Percentiles rank a stretch among this genome's conserved stretches.
Conservation (phyloP, 2,329 filamentous ascomycete genomes). For the Phoma sp. region DNA sequence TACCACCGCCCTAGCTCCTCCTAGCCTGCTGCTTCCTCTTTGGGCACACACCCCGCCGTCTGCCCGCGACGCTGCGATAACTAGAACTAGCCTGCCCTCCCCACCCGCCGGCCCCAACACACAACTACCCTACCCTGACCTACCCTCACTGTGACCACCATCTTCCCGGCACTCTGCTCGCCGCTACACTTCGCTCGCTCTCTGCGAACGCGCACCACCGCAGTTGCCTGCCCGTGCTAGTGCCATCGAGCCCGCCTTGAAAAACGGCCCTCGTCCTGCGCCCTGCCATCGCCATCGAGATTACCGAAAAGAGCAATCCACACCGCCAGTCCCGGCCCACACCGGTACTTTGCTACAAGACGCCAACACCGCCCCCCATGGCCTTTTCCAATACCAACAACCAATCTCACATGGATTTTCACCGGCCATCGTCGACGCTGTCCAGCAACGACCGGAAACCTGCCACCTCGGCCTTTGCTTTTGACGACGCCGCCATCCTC, state of each 20-base stretch:
- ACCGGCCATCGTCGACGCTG: conserved; percentile 46
- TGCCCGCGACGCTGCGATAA: conserved; percentile 17
- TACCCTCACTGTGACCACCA: conserved; percentile 20
- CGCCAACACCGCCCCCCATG: conserved; percentile 38
- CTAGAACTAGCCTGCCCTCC: conserved; percentile 38
- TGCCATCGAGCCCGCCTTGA: background rate
- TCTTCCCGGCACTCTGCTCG: background rate
- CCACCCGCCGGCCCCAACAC: conserved; percentile 19
- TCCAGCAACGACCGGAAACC: conserved; percentile 48
- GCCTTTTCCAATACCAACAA: conserved; percentile 37
- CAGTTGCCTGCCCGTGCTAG: conserved; percentile 5
- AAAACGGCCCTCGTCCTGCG: conserved; percentile 20
- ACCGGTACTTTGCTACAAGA: conserved; percentile 51
- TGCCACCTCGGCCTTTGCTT: conserved; percentile 48
- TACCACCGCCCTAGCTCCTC: conserved; percentile 4
- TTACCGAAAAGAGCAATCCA: conserved; percentile 46
- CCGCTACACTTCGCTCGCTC: conserved; percentile 9
- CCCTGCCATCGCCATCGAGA: conserved; percentile 22
- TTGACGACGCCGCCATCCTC: conserved; percentile 57
- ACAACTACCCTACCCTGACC: background rate
- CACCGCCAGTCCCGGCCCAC: conserved; percentile 49
- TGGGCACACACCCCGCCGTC: background rate
- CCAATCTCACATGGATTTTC: conserved; percentile 46
- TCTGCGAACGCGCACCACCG: background rate
- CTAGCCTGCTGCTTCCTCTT: conserved; percentile 11